Percentiles rank a stretch among this genome's conserved stretches.
These are phyloP conservation scores for Boletus subcaerulescens DNA, from an alignment of 768 basidiomycete species.

Conservation along the genomic window DNA sequence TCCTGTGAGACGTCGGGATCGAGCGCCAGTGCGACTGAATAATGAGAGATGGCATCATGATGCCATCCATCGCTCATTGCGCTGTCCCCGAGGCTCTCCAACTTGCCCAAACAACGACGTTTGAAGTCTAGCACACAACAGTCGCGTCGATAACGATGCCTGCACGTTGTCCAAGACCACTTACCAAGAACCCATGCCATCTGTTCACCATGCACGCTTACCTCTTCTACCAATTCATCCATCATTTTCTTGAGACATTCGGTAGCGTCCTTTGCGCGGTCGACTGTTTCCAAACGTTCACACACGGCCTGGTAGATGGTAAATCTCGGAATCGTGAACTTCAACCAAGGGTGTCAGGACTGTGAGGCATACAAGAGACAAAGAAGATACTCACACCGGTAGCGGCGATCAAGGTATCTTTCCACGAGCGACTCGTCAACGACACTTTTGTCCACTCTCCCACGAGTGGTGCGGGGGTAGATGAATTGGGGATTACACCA, in stretches of 20 bases:
- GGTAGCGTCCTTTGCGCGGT: background rate
- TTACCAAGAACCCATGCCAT: background rate
- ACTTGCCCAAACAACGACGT: background rate
- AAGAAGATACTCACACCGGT: background rate
- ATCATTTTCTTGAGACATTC: background rate
- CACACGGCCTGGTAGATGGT: background rate
- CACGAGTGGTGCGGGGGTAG: background rate
- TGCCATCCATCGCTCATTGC: background rate
- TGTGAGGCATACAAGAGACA: too few species aligned
- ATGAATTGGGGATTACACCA: background rate
- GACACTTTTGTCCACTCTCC: background rate
- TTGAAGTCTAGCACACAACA: background rate
- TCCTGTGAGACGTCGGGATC: background rate
- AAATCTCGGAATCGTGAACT: background rate
- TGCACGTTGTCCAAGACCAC: background rate
- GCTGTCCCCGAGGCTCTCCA: background rate
- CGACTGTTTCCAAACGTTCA: background rate
- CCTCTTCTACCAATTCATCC: background rate
- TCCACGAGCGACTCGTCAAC: background rate
- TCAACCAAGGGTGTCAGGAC: background rate
- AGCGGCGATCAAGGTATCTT: background rate
- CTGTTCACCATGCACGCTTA: background rate
- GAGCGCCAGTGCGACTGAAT: slow-evolving; percentile 1
- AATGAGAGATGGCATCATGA: background rate
- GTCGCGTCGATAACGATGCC: background rate